Evolutionary conservation across 805 yeast species (phyloP).

Genomic region (Wickerhamomyces strasburgensis): DNA sequence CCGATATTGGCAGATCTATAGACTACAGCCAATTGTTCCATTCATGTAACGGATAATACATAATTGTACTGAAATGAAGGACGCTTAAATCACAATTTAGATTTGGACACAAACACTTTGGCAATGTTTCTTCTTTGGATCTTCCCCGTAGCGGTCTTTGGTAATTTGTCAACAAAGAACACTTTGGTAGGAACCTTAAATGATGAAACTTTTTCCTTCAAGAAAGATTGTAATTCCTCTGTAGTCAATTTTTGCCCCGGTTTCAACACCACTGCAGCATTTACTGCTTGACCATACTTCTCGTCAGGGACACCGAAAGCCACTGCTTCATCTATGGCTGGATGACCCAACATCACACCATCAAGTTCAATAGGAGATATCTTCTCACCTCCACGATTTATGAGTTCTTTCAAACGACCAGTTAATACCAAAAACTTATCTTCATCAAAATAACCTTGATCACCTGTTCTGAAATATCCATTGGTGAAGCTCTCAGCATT

Average conservation of each 20-base stretch:
- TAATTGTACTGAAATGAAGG: neutral
- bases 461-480: slow-evolving; percentile 72
- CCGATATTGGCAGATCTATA: too few species aligned
- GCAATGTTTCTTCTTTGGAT: slow-evolving; percentile 66
- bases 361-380: slow-evolving; percentile 71
- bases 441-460: slow-evolving; percentile 58
- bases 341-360: slow-evolving; percentile 52
- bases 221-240: slow-evolving; percentile 41
- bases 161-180: slow-evolving; percentile 55
- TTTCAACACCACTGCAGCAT: slow-evolving; percentile 62
- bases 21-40: too few species aligned
- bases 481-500: slow-evolving; percentile 60
- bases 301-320: slow-evolving; percentile 63
- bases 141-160: slow-evolving; percentile 77
- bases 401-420: slow-evolving; percentile 69
- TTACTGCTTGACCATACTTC: slow-evolving; percentile 66
- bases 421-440: slow-evolving; percentile 59
- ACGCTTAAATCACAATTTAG: slow-evolving; percentile 21
- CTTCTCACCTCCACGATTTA: slow-evolving; percentile 76
- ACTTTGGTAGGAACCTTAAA: slow-evolving; percentile 60
- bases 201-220: slow-evolving; percentile 42
- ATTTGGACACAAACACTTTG: slow-evolving; percentile 39
- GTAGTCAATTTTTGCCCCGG: slow-evolving; percentile 31
- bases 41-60: neutral
- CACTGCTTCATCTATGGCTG: slow-evolving; percentile 65